Base-by-base conservation (phyloP, 1,284 basidiomycete species). In the Ceratobasidium sp. region DNA sequence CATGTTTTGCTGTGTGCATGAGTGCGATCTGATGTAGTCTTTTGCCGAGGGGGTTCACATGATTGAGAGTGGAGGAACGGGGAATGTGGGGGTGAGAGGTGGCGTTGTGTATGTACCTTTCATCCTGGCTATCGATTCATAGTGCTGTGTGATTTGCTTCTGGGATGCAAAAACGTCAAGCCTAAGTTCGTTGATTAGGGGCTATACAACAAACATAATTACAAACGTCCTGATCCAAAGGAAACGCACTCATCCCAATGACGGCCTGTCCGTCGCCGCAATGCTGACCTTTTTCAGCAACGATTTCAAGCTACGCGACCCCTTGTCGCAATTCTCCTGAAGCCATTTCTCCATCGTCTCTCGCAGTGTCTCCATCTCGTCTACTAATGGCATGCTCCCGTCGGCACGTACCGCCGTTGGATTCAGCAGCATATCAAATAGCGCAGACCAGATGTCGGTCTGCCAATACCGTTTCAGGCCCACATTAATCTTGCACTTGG, bases 391-490 rank as follows among this genome's bases (percentile, higher is more conserved):
- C 63, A 96, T 81, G 31, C 84, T 80, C 11, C 87, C 86, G 64
- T 89, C 88, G 13, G 84, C 80, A 16, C 85, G 83, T 11, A 87
- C 85, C 24, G 84, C 78, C 39, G 84, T 83, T 0, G 96, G 92
- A 81, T 98, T 98, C 74, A 99, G 88, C 75, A 98, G 83, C 34
- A 92, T 78, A 77, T 97, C 92, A 81, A 99, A 99, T 51, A 98
- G 81, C 66, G 86, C 82, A 43, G 84, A 90, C 95, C 98, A 98
- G 22, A 98, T 82, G 19, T 93, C 92, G 49, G 85, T 87, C 83
- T 99, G 96, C 95, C 98, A 98, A 83, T 99, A 99, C 77, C 98
- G 86, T 82, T 96, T 97, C 79, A 98, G 86, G 24, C 92, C 88
- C 51, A 91, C 89, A 27, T 88, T 85, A 62, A 97, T 87, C 84